A percentile compares a stretch with the other conserved stretches of the same genome.
Conservation (phyloP, 129 eudicot genomes). For the Ambrosia trifida region DNA sequence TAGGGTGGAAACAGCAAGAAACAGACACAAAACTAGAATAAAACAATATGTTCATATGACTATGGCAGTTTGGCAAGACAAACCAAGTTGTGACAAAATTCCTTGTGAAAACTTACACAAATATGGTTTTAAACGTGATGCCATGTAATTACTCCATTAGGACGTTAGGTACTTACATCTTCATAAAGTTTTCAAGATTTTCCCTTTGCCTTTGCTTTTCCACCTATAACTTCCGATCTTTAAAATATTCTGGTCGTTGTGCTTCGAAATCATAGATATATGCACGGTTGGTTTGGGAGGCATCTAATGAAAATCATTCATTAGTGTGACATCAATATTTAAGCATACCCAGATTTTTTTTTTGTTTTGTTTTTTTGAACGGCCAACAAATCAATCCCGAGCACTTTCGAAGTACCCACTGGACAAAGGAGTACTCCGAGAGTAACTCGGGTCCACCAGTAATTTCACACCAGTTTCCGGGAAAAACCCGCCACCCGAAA, state of each 20-base stretch:
- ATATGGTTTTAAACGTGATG: conserved; percentile 38
- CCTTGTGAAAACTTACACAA: conserved; percentile 32
- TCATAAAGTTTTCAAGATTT: conserved; percentile 43
- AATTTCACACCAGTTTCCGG: no score
- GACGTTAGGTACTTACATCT: conserved; percentile 33
- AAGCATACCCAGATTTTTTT: neutral
- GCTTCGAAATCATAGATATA: conserved; percentile 22
- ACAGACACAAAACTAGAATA: conserved; percentile 22
- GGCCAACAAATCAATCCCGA: no score
- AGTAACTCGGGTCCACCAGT: no score
- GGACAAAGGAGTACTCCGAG: no score
- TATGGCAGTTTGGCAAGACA: conserved; percentile 25
- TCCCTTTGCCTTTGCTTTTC: conserved; percentile 11
- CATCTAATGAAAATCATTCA: conserved; percentile 18
- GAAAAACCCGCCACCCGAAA: no score
- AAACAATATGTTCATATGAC: conserved; percentile 16
- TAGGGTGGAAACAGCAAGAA: conserved; percentile 6
- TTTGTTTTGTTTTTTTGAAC: no score
- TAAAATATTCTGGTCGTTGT: conserved; percentile 13
- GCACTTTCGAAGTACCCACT: no score
- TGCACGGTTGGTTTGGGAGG: neutral
- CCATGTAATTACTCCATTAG: conserved; percentile 35
- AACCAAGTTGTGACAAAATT: conserved; percentile 26
- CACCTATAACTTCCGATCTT: conserved; percentile 26
- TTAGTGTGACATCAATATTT: neutral